phyloP scores from a whole-genome alignment of 306 rosid genomes.

The Fagus crenata region DNA sequence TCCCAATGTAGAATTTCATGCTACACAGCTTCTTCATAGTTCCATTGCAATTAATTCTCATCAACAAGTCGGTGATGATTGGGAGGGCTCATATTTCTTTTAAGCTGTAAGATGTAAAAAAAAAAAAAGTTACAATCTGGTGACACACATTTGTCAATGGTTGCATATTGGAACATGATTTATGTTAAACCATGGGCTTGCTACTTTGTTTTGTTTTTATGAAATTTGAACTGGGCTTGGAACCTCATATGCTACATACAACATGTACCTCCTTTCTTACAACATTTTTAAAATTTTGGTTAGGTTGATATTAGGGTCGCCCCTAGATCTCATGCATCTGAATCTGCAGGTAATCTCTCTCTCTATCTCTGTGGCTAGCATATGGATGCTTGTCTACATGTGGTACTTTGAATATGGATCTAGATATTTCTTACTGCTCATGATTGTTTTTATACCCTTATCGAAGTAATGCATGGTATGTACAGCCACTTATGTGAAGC shows the following conservation, averaged over 20 bases:
- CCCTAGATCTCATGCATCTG: constrained; percentile 94
- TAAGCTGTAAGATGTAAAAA: neutral
- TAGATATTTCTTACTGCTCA: neutral
- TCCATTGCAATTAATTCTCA: neutral
- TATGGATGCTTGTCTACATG: neutral
- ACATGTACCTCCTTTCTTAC: constrained; percentile 15
- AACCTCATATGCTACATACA: neutral
- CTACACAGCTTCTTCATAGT: neutral
- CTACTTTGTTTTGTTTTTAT: neutral
- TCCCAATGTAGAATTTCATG: neutral
- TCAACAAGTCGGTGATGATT: neutral
- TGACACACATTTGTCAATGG: constrained; percentile 4
- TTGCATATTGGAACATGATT: constrained; percentile 6
- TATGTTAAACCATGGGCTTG: neutral
- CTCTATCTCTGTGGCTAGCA: constrained; percentile 5
- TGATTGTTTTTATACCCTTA: constrained; percentile 7
- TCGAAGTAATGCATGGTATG: constrained; percentile 19
- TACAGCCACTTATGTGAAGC: constrained; percentile 10
- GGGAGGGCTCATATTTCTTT: neutral
- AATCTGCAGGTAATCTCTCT: constrained; percentile 65
- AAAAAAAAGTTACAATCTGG: neutral
- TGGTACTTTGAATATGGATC: constrained; percentile 1
- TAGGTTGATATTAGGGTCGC: constrained; percentile 95
- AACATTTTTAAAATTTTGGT: constrained; percentile 25
- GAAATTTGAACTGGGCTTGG: constrained; percentile 24